Base-by-base conservation (phyloP, 2,329 filamentous ascomycete species). In the Fusarium verrucosum region DNA sequence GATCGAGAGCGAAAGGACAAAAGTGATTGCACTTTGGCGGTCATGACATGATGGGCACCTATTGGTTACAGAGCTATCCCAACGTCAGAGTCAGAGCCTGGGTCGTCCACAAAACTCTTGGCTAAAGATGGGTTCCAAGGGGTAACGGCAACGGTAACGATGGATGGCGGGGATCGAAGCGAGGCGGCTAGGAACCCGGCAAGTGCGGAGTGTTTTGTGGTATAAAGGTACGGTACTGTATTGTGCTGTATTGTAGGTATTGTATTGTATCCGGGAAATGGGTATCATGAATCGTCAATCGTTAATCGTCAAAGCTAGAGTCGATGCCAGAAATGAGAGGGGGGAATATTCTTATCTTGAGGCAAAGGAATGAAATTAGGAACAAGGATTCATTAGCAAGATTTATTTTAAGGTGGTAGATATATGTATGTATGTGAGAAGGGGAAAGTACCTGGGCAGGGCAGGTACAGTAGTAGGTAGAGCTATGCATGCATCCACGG, bases 21-120 rank as follows among this genome's bases (percentile, higher is more conserved):
- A 42, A 44, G 13, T 49, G 44, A 45, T 51, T 54, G 44, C 37
- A 46, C 50, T 62, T 46, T 42, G 40, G 61, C 45, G 61, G 61
- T 61, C 66, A 60, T 58, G 58, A 37, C 69, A 70, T 68, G 62
- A 62, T 61, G 62, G 49, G 55, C 51, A 38, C 33, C 58, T 56
- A 47, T 52, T 53, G 45, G 43, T 28, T 38, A 46, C 22, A 32
- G 33, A 30, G 38, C 19, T 37, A 37, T 45, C 16, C 32, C 19
- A 26, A 33, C 30, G n/a, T n/a, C n/a, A 46, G 60, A 17, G 55
- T 60, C 45, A 19, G 26, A 52, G 23, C 32, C 20, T 47, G 25
- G 41, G 26, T 32, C 37, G 40, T 28, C 23, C 22, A 32, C 30
- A 22, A 42, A 22, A 32, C 22, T 38, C 41, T 62, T 63, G 44